phyloP scores from a whole-genome alignment of 371 early-diverging fungal genomes.

The Encephalitozoon hellem region DNA sequence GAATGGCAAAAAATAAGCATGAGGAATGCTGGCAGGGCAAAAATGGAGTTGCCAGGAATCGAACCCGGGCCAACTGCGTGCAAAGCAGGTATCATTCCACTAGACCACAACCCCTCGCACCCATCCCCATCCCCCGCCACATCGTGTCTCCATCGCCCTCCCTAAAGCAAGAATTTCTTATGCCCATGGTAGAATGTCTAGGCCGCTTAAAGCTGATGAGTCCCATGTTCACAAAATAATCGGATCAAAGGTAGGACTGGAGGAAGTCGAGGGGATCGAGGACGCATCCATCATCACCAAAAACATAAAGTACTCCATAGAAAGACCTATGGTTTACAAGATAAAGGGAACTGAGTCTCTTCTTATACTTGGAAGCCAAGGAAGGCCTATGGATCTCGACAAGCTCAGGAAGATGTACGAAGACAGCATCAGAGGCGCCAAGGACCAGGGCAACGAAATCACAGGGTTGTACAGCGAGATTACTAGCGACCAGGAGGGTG shows the following conservation, averaged over 20 bases:
- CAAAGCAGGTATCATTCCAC: slow-evolving; percentile 42
- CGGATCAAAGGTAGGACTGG: neutral
- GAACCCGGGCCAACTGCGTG: slow-evolving; percentile 44
- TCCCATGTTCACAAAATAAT: neutral
- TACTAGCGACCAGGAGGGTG: neutral
- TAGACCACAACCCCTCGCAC: slow-evolving; percentile 35
- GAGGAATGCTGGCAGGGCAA: no score
- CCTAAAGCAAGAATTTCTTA: neutral
- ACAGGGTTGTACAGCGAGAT: neutral
- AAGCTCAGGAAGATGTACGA: neutral
- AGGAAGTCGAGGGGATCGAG: neutral
- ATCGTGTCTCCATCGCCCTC: neutral
- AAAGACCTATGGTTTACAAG: neutral
- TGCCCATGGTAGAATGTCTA: neutral
- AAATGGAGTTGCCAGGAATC: slow-evolving; percentile 46
- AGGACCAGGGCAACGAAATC: neutral
- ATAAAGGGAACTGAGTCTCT: slow-evolving; percentile 14
- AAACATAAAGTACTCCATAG: neutral
- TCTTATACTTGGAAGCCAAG: slow-evolving; percentile 11
- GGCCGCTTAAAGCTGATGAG: neutral
- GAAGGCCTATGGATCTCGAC: neutral
- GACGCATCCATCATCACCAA: neutral
- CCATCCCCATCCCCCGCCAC: neutral
- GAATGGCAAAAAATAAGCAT: neutral
- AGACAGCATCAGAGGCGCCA: neutral